Evolutionary conservation across 148 eudicot species (phyloP).

Genomic region (Vaccinium macrocarpon): DNA sequence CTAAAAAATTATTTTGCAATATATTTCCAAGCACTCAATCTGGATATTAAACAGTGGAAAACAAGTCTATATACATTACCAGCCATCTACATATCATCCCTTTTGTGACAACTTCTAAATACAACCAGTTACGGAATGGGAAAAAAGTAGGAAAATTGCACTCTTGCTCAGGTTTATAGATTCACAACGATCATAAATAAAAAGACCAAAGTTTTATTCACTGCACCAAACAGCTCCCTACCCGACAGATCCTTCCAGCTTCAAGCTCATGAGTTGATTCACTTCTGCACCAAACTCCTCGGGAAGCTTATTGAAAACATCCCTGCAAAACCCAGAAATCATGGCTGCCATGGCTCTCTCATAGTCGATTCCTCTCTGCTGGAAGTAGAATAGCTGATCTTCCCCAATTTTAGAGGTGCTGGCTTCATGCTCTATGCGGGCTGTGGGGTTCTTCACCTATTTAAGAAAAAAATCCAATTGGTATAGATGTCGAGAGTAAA

Average conservation of each 20-base stretch:
- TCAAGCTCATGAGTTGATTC: slow-evolving; percentile 89
- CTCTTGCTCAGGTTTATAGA: not conserved
- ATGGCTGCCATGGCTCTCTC: slow-evolving; percentile 87
- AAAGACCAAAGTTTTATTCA: not conserved
- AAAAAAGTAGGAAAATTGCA: not conserved
- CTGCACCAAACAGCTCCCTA: slow-evolving; percentile 21
- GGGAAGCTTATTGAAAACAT: slow-evolving; percentile 88
- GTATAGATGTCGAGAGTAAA: not conserved
- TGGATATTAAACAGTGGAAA: not conserved
- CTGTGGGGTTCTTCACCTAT: slow-evolving; percentile 71
- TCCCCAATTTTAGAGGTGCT: slow-evolving; percentile 93
- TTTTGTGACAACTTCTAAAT: not conserved
- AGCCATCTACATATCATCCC: not conserved
- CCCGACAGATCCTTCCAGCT: slow-evolving; percentile 91
- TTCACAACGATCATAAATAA: not conserved
- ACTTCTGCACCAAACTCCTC: slow-evolving; percentile 94
- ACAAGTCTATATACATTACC: not conserved
- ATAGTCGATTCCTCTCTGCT: slow-evolving; percentile 77
- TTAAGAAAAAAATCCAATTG: not conserved
- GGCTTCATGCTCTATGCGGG: slow-evolving; percentile 90
- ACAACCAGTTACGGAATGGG: not conserved
- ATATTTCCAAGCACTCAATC: not conserved
- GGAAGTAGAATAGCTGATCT: slow-evolving; percentile 87
- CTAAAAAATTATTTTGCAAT: too few relatives aligned
- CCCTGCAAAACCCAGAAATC: slow-evolving; percentile 91